Evolutionary conservation across 1,284 basidiomycete genomes (phyloP), one percentile per base, ranked within the genome.

Genomic region (Grifola frondosa): DNA sequence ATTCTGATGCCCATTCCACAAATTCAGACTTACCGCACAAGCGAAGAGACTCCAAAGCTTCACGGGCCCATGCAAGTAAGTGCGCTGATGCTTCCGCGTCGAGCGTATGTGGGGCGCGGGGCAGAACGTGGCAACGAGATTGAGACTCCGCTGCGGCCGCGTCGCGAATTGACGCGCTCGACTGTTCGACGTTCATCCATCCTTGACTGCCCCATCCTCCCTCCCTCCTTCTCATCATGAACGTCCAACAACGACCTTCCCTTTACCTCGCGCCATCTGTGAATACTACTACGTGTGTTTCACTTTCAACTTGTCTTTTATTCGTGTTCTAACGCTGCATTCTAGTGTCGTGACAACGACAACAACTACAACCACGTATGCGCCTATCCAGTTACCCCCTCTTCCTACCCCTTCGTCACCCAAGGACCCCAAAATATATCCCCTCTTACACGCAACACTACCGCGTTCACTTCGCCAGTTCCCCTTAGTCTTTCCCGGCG

Each of bases 331-430:
- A 52, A 60, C 58, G 52, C 48, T 49, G 42, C 57, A 51, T 21
- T 46, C 28, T 60, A 93, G 89, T 53, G 88, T 88, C 63, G 86
- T 84, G 62, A 93, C 83, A 49, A 92, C 84, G 37, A 93, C 84
- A 16, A 92, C 81, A 6, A 92, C 87, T 5, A 90, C 87, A 2
- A 91, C 88, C 2, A 81, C 83, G 16, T 89, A 91, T 67, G 84
- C 86, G 47, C 89, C 89, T 25, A 88, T 91, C 52, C 81, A 79
- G 37, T 63, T 91, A 13, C 88, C 84, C 20, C 67, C 81, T 28
- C 67, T 88, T 4, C 87, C 84, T 12, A 68, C 77, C 4, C 86
- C 83, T 11, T 66, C 74, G 7, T 77, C 81, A 12, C 84, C 85
- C n/a, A 83, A 83, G 55, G 84, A 90, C 60, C 73, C 81, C 5